These are phyloP conservation scores for Tremellales sp. DNA, from an alignment of 1,284 basidiomycete species.

Conservation along the genomic window DNA sequence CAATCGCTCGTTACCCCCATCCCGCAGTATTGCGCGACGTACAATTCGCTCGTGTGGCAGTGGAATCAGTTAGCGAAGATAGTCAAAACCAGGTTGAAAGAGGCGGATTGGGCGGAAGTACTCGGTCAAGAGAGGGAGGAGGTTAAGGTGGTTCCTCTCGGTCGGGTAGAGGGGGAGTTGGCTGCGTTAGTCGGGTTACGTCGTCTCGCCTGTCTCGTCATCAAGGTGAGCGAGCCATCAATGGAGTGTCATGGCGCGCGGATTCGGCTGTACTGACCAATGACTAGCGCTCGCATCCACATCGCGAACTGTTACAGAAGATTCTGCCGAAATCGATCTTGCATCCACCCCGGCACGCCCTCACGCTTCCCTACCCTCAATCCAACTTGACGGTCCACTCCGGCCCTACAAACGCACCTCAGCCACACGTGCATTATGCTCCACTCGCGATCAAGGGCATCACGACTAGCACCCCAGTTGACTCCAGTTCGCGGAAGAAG, in stretches of 20 bases:
- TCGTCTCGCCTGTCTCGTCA: conserved; percentile 63
- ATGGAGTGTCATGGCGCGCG: not conserved
- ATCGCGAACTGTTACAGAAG: conserved; percentile 12
- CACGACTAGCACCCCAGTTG: conserved; percentile 71
- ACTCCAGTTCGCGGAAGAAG: conserved; percentile 69
- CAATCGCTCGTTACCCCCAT: conserved; percentile 35
- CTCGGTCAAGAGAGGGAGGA: conserved; percentile 24
- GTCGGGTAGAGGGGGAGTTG: conserved; percentile 63
- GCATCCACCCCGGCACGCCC: conserved; percentile 33
- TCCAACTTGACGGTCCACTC: conserved; percentile 22
- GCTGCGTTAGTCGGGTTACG: conserved; percentile 64
- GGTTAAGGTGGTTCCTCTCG: conserved; percentile 63
- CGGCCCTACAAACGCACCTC: not conserved
- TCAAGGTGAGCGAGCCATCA: conserved; percentile 57
- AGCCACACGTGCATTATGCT: conserved; percentile 45
- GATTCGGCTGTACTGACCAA: not conserved
- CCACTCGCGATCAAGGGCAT: conserved; percentile 81
- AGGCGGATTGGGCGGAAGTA: conserved; percentile 6
- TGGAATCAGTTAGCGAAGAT: conserved; percentile 24
- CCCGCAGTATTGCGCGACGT: conserved; percentile 39
- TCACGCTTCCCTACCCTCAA: conserved; percentile 49
- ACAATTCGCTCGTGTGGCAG: conserved; percentile 41
- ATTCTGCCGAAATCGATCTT: conserved; percentile 36
- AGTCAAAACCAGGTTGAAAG: conserved; percentile 17
- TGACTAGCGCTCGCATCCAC: conserved; percentile 27